phyloP scores from a whole-genome alignment of 305 asterid species.

The Solanum hybrid region DNA sequence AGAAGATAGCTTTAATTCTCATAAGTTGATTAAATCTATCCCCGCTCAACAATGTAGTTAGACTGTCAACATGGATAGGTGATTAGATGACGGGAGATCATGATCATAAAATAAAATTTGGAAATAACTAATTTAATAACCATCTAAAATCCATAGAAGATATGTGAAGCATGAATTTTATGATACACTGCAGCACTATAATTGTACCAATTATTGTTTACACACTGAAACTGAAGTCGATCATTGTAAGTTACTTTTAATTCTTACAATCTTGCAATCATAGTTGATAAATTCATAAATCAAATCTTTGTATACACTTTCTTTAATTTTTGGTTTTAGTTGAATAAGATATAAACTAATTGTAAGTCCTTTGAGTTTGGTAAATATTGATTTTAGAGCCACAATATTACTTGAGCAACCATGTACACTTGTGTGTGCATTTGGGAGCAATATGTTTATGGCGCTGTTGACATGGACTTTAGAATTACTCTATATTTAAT shows the following conservation, averaged over 20 bases:
- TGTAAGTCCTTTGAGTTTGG: background rate
- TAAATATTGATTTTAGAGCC: background rate
- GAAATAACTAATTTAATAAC: background rate
- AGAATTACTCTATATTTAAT: background rate
- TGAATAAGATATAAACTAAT: too few relatives aligned
- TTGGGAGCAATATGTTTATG: background rate
- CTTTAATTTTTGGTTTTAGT: background rate
- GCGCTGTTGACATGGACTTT: background rate
- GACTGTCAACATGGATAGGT: background rate
- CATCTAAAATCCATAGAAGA: background rate
- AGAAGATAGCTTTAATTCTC: too few relatives aligned
- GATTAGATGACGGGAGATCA: background rate
- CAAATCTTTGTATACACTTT: background rate
- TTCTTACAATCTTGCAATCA: background rate
- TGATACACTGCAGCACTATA: background rate
- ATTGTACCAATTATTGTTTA: background rate
- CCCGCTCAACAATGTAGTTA: too few relatives aligned
- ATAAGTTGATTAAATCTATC: too few relatives aligned
- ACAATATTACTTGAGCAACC: background rate
- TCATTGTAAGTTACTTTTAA: too few relatives aligned
- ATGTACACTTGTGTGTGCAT: background rate
- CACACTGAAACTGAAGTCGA: background rate
- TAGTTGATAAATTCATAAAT: background rate
- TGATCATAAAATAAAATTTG: too few relatives aligned
- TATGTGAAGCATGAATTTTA: background rate